Percentiles rank a stretch among this genome's conserved stretches.
Conservation (phyloP, 768 basidiomycete genomes). For the Agaricus sinodeliciosus region DNA sequence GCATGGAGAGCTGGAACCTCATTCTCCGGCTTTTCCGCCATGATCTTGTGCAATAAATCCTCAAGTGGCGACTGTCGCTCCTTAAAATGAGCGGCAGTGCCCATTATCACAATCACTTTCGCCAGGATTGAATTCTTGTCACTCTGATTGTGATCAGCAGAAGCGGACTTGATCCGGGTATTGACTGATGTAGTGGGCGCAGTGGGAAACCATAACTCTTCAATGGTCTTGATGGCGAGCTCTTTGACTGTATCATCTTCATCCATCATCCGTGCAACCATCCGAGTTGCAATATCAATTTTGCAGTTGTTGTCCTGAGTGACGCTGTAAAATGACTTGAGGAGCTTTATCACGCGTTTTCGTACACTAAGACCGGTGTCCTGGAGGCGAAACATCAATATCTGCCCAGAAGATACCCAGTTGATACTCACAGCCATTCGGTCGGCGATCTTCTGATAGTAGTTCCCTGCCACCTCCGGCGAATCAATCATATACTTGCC, state of each 20-base stretch:
- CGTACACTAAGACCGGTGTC: slow-evolving; percentile 92
- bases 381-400: slow-evolving; percentile 30
- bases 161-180: slow-evolving; percentile 25
- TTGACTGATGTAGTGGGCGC: slow-evolving; percentile 22
- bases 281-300: slow-evolving; percentile 74
- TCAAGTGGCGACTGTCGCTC: slow-evolving; percentile 83
- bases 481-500: slow-evolving; percentile 95
- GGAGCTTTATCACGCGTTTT: slow-evolving; percentile 92
- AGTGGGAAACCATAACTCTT: slow-evolving; percentile 83
- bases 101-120: slow-evolving; percentile 82
- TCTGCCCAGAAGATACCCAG: neutral
- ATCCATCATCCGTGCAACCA: slow-evolving; percentile 82
- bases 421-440: slow-evolving; percentile 71
- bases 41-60: slow-evolving; percentile 78
- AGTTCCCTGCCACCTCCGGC: slow-evolving; percentile 82
- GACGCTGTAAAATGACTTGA: slow-evolving; percentile 73
- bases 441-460: slow-evolving; percentile 83
- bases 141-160: slow-evolving; percentile 22
- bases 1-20: slow-evolving; percentile 49
- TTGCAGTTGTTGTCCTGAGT: slow-evolving; percentile 53
- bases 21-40: slow-evolving; percentile 58
- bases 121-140: slow-evolving; percentile 51
- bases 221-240: slow-evolving; percentile 81
- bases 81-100: slow-evolving; percentile 73
- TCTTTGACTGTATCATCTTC: slow-evolving; percentile 96